Evolutionary conservation across 2,329 filamentous ascomycete species (phyloP), one percentile per base, ranked within the genome.

Genomic region (Epichloe baconii): DNA sequence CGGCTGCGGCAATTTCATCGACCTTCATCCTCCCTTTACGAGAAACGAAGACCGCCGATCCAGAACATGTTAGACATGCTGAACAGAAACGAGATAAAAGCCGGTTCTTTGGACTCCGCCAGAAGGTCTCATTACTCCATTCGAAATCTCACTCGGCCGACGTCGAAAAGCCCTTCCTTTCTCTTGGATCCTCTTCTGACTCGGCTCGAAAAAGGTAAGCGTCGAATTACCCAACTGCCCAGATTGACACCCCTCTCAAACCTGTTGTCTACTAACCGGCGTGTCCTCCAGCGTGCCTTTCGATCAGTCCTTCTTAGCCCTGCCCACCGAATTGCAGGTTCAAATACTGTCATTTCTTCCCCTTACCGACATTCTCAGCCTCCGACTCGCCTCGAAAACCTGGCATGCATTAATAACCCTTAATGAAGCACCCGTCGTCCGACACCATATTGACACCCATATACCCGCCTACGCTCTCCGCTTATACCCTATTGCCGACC

Each of bases 291-390:
- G 71, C 53, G 53, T 72, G 4, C 70, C 75, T 2, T 73, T 82
- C 43, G 75, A 79, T 52, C 71, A 78, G 48, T 68, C 79, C n/a
- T 82, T 84, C 55, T 66, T 76, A 21, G 68, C 66, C 34, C 66
- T 84, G 5, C 80, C 80, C 2, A 79, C 73, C 53, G 80, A 84
- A 63, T 65, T 84, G 44, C 79, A 83, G 62, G 73, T 81, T 23
- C 78, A 83, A 58, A 76, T 84, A 55, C 75, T 83, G 47, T 73
- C 77, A 3, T 73, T 74, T 1, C 68, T 84, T 31, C 78, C 80
- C 1, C 70, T 84, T 38, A 76, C 76, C 35, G 79, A 82, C 53
- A 68, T 83, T 15, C 68, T 84, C 35, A 80, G 73, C 54, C 68
- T 84, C 21, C 75, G 80, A 53, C 62, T 77, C 31, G 72, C 76